A percentile compares a stretch with the other conserved stretches of the same genome.
phyloP scores from a whole-genome alignment of 176 grass and related monocot genomes.

The Ensete glaucum region DNA sequence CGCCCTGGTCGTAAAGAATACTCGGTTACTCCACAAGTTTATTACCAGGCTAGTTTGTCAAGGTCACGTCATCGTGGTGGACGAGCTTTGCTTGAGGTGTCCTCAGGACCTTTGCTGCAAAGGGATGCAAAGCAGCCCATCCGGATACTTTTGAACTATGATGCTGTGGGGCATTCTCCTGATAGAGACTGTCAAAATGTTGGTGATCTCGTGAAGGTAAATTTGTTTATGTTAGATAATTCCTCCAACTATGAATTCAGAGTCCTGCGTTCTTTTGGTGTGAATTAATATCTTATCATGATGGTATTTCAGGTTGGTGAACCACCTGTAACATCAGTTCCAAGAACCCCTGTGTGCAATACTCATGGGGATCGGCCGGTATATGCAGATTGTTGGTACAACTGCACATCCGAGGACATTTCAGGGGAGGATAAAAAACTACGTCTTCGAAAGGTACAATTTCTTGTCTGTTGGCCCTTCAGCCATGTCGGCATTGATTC shows the following conservation, averaged over 20 bases:
- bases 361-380: conserved; percentile 71
- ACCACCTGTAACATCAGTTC: conserved; percentile 44
- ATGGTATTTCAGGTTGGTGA: conserved; percentile 64
- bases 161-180: conserved; percentile 87
- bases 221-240: not conserved
- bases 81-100: conserved; percentile 46
- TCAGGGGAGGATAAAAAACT: conserved; percentile 84
- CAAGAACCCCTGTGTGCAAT: conserved; percentile 59
- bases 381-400: conserved; percentile 95
- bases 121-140: conserved; percentile 62
- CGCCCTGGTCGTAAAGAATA: conserved; percentile 76
- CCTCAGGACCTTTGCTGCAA: conserved; percentile 23
- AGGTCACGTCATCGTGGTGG: conserved; percentile 28
- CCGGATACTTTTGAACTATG: conserved; percentile 95
- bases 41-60: conserved; percentile 31
- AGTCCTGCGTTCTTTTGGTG: conserved; percentile 2
- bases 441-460: conserved; percentile 75
- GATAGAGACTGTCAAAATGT: conserved; percentile 81
- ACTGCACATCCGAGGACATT: conserved; percentile 86
- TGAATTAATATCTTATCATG: not conserved
- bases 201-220: conserved; percentile 72
- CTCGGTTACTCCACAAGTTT: conserved; percentile 88
- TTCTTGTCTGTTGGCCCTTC: not conserved
- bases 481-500: not conserved
- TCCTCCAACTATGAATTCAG: not conserved